phyloP scores from a whole-genome alignment of 805 yeast species.

The Dipodascopsis tothii region DNA sequence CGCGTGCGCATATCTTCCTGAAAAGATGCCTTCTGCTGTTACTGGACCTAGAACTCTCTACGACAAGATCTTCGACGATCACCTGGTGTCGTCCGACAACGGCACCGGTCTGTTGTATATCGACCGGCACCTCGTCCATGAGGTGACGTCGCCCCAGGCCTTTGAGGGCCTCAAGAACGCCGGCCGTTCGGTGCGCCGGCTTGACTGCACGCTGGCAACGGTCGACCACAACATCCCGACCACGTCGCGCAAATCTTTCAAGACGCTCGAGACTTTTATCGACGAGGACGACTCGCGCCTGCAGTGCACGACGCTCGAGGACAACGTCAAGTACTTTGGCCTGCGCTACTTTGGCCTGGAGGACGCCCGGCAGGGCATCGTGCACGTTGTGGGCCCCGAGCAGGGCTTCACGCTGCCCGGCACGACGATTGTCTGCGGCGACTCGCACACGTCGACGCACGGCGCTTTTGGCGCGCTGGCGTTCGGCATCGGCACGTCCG shows the following conservation, averaged over 20 bases:
- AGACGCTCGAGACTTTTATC: constrained; percentile 69
- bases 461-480: constrained; percentile 98
- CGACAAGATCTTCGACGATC: constrained; percentile 94
- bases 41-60: constrained; percentile 65
- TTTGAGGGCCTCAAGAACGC: constrained; percentile 91
- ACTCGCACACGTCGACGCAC: constrained; percentile 96
- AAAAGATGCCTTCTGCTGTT: constrained; percentile 31
- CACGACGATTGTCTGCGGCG: constrained; percentile 98
- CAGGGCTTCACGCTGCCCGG: constrained; percentile 98
- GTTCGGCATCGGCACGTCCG: constrained; percentile 98
- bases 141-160: constrained; percentile 98
- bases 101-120: constrained; percentile 84
- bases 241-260: constrained; percentile 68
- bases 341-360: constrained; percentile 91
- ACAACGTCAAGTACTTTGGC: constrained; percentile 82
- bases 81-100: constrained; percentile 78
- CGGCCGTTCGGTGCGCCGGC: constrained; percentile 80
- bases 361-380: constrained; percentile 94
- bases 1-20: neutral
- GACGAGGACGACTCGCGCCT: constrained; percentile 84
- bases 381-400: constrained; percentile 97
- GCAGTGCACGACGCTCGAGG: constrained; percentile 87
- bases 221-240: constrained; percentile 81
- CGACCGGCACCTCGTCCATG: constrained; percentile 96
- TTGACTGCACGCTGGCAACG: constrained; percentile 31